These are phyloP conservation scores for Malassezia brasiliensis DNA, from an alignment of 1,284 basidiomycete species.

Conservation along the genomic window DNA sequence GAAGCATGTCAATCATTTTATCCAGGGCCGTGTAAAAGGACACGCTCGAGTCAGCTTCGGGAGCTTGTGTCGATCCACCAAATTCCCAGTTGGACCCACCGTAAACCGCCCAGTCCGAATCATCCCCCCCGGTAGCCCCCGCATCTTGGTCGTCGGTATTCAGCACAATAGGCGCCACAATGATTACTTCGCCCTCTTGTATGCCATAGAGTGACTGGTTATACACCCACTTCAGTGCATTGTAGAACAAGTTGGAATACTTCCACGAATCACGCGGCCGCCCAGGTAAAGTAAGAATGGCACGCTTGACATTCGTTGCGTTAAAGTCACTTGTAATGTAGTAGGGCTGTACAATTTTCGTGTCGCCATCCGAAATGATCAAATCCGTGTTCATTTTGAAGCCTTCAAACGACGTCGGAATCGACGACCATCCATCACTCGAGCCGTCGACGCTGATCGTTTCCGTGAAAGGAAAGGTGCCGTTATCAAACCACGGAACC, in stretches of 20 bases:
- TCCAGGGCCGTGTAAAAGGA: constrained; percentile 34
- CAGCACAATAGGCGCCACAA: constrained; percentile 31
- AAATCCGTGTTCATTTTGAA: constrained; percentile 18
- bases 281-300: constrained; percentile 32
- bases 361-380: background rate
- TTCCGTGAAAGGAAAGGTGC: constrained; percentile 8
- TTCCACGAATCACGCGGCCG: constrained; percentile 37
- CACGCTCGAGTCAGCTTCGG: background rate
- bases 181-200: constrained; percentile 24
- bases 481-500: constrained; percentile 7
- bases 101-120: constrained; percentile 4
- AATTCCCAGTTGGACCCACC: constrained; percentile 29
- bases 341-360: constrained; percentile 4
- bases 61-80: constrained; percentile 25
- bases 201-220: constrained; percentile 26
- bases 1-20: constrained; percentile 27
- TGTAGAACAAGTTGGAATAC: constrained; percentile 35
- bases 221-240: constrained; percentile 29
- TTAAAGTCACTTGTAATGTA: constrained; percentile 1
- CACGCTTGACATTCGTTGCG: constrained; percentile 22
- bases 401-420: constrained; percentile 10
- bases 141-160: constrained; percentile 27
- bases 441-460: background rate
- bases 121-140: constrained; percentile 21
- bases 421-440: constrained; percentile 6